These are phyloP conservation scores for Colletotrichum sp. DNA, from an alignment of 2,329 filamentous ascomycete genomes.

Conservation along the genomic window DNA sequence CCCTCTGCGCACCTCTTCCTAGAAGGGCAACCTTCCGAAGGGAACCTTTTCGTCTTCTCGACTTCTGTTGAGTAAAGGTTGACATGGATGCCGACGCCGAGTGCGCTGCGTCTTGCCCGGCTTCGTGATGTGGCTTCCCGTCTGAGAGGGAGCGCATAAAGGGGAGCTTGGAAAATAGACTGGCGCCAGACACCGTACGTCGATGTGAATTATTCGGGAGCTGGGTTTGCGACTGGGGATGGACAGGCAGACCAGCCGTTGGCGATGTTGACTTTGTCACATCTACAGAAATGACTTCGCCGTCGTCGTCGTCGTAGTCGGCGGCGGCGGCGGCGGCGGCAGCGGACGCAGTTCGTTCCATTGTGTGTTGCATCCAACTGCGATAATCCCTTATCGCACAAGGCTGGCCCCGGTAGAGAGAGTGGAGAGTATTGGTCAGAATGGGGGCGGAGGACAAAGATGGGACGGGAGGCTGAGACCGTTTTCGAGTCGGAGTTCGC, in stretches of 20 bases:
- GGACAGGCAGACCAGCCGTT: not conserved
- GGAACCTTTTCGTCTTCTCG: conserved; percentile 79
- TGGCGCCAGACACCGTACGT: conserved; percentile 63
- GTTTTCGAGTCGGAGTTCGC: not conserved
- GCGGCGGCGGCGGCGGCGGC: not conserved
- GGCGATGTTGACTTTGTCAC: not conserved
- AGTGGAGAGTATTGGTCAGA: conserved; percentile 1
- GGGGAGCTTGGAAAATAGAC: conserved; percentile 71
- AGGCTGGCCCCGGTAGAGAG: not conserved
- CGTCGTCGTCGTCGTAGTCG: not conserved
- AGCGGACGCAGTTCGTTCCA: not conserved
- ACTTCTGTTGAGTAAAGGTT: conserved; percentile 47
- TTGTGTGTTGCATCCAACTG: not conserved
- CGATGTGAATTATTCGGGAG: conserved; percentile 21
- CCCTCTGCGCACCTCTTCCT: conserved; percentile 72
- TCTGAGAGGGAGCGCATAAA: conserved; percentile 62
- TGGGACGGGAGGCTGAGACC: not conserved
- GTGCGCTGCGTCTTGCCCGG: conserved; percentile 36
- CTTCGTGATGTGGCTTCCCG: conserved; percentile 27
- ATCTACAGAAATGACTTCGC: not conserved
- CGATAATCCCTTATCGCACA: conserved; percentile 11
- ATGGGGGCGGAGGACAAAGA: not conserved
- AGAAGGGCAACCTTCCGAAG: conserved; percentile 86
- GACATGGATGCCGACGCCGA: conserved; percentile 30
- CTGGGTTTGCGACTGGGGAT: not conserved